Percentiles rank a stretch among this genome's conserved stretches.
These are phyloP conservation scores for Huntiella moniliformis DNA, from an alignment of 2,329 filamentous ascomycete genomes.

Conservation along the genomic window DNA sequence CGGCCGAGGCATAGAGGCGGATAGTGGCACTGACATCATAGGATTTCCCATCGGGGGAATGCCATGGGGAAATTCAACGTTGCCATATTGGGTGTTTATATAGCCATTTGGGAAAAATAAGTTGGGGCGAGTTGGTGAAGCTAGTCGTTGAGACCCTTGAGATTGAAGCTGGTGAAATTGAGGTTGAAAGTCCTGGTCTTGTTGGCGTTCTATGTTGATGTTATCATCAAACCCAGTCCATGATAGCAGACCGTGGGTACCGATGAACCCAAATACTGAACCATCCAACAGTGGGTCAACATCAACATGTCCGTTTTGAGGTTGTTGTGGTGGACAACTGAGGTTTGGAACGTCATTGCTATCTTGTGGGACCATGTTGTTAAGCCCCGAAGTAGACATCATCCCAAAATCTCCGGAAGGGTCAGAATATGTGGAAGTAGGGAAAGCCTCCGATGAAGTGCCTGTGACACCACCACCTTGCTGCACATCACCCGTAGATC, in stretches of 20 bases:
- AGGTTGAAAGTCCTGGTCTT: background rate
- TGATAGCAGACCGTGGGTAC: background rate
- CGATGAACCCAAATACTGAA: constrained; percentile 3
- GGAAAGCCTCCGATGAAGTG: constrained; percentile 2
- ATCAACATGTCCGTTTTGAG: background rate
- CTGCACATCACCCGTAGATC: background rate
- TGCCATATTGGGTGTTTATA: background rate
- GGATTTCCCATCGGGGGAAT: background rate
- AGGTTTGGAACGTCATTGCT: background rate
- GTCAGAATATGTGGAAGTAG: background rate
- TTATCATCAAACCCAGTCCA: background rate
- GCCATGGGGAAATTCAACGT: too few relatives aligned
- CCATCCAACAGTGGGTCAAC: constrained; percentile 1
- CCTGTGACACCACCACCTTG: background rate
- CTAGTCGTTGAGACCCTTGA: constrained; percentile 2
- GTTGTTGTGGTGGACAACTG: background rate
- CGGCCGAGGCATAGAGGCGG: background rate
- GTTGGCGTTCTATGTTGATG: background rate
- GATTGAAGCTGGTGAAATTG: background rate
- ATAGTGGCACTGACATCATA: background rate
- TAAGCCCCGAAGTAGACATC: background rate
- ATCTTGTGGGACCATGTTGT: background rate
- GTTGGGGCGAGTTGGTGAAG: background rate
- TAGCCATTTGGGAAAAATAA: background rate
- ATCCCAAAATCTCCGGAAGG: background rate